A percentile compares a stretch with the other conserved stretches of the same genome.
Conservation (phyloP, 108 stramenopile species). For the Stephanodiscus triporus region DNA sequence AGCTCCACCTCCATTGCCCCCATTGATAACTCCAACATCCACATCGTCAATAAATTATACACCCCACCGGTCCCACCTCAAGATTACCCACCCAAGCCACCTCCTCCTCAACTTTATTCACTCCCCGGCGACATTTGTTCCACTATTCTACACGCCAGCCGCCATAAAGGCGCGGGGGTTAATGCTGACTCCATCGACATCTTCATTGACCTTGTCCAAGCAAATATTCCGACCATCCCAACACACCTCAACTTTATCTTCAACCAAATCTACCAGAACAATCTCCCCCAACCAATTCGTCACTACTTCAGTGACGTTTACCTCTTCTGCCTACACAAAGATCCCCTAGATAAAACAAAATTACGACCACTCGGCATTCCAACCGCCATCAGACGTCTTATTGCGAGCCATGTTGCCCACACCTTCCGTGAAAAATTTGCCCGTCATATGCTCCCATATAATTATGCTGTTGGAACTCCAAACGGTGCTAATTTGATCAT, state of each 20-base stretch:
- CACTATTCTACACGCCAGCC: background rate
- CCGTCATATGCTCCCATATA: too few species aligned
- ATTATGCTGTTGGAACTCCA: too few species aligned
- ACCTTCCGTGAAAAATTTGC: too few species aligned
- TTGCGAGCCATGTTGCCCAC: too few species aligned
- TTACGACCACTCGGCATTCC: too few species aligned
- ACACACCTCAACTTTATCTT: conserved; percentile 1
- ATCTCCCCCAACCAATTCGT: background rate
- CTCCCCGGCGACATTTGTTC: conserved; percentile 22
- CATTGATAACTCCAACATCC: conserved; percentile 8
- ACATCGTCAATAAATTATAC: background rate
- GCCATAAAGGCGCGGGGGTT: conserved; percentile 12
- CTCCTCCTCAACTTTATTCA: background rate
- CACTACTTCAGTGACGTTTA: conserved; percentile 26
- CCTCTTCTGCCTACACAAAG: too few species aligned
- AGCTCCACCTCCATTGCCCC: conserved; percentile 8
- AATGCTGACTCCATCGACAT: conserved; percentile 6
- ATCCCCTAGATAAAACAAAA: too few species aligned
- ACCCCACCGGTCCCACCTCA: background rate
- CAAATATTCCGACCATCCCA: background rate
- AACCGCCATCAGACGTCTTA: too few species aligned
- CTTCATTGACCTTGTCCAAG: conserved; percentile 16
- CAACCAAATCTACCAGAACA: conserved; percentile 2
- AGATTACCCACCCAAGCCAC: background rate
- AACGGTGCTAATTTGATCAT: too few species aligned